Evolutionary conservation across 192 early-diverging fungal species (phyloP).

Genomic region (Entomortierella chlamydospora): DNA sequence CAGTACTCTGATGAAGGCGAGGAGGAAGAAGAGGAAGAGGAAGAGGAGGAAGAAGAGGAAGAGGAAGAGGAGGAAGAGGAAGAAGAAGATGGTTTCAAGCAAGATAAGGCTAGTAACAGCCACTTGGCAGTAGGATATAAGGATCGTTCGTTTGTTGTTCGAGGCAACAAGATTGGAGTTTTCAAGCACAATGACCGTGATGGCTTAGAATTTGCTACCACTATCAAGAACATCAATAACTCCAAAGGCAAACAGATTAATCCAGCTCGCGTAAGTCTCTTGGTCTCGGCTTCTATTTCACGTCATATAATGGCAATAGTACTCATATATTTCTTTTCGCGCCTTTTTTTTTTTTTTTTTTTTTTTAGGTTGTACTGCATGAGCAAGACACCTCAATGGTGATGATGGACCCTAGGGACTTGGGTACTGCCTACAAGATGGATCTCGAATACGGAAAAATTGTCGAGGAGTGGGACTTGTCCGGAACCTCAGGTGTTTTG

Average conservation of each 20-base stretch:
- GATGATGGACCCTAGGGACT: conserved; percentile 77
- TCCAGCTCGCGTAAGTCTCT: conserved; percentile 62
- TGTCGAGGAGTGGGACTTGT: conserved; percentile 93
- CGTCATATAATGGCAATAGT: neutral
- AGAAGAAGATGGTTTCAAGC: conserved; percentile 34
- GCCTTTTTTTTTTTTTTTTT: neutral
- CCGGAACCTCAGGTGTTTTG: conserved; percentile 74
- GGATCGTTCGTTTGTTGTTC: conserved; percentile 91
- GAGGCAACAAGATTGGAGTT: conserved; percentile 91
- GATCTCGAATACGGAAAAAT: conserved; percentile 92
- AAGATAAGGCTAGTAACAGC: conserved; percentile 70
- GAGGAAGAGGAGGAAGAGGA: conserved; percentile 36
- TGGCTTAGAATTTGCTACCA: conserved; percentile 80
- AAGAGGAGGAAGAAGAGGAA: conserved; percentile 1
- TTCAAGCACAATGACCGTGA: conserved; percentile 83
- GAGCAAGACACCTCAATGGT: conserved; percentile 86
- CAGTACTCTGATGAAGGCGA: conserved; percentile 9
- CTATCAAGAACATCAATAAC: conserved; percentile 79
- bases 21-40: conserved; percentile 29
- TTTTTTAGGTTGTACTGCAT: conserved; percentile 80
- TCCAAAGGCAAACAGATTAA: conserved; percentile 71
- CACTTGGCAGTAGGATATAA: conserved; percentile 88
- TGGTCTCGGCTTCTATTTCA: neutral
- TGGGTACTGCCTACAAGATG: conserved; percentile 86
- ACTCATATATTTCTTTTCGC: neutral